Conservation (phyloP, 108 stramenopile species). For the Fragilariopsis cylindrus region DNA sequence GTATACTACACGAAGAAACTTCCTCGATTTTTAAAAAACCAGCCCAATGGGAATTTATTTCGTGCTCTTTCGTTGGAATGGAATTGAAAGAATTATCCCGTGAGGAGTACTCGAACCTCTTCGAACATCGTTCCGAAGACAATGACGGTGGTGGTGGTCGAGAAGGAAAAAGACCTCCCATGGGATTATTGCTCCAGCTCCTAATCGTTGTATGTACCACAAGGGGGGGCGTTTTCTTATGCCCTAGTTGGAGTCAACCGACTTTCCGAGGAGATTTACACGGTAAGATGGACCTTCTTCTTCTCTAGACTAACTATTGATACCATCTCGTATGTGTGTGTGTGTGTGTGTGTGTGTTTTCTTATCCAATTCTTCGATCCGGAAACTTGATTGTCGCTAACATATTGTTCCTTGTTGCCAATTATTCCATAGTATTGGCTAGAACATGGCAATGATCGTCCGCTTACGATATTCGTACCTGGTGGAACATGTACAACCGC, state of each 20-base stretch:
- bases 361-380: no score
- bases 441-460: conserved; percentile 50
- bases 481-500: conserved; percentile 88
- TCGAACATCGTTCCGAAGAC: conserved; percentile 54
- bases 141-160: conserved; percentile 26
- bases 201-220: conserved; percentile 75
- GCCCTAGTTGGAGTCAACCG: conserved; percentile 44
- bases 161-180: conserved; percentile 50
- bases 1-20: conserved; percentile 90
- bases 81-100: conserved; percentile 74
- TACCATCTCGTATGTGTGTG: no score
- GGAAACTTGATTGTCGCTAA: no score
- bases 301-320: no score
- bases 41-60: conserved; percentile 88
- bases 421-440: conserved; percentile 57
- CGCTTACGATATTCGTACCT: conserved; percentile 69
- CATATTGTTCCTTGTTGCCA: no score
- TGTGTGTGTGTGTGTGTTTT: no score
- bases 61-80: conserved; percentile 75
- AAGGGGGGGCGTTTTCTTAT: conserved; percentile 56
- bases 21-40: conserved; percentile 75
- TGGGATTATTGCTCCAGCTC: conserved; percentile 57
- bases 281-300: neutral
- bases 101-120: conserved; percentile 63
- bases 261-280: conserved; percentile 32